Conservation (phyloP, 805 yeast genomes). For the Naumovozyma baii region DNA sequence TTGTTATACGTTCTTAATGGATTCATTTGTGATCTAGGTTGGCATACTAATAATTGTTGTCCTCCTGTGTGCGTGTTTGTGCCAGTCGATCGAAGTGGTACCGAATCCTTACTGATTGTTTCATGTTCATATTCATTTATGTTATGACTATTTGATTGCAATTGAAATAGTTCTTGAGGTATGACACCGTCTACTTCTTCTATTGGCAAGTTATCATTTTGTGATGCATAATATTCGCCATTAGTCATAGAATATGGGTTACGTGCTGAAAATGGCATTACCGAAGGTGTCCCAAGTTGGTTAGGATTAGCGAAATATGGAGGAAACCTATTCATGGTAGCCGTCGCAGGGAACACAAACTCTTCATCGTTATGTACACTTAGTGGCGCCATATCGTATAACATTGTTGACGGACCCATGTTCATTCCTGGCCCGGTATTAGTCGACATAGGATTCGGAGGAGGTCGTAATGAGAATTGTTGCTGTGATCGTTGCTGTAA, state of each 20-base stretch:
- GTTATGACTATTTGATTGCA: too few relatives aligned
- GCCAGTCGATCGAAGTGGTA: too few relatives aligned
- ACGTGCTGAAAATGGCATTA: neutral
- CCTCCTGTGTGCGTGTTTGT: too few relatives aligned
- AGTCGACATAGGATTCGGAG: neutral
- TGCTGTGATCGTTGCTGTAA: neutral
- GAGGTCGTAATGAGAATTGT: slow-evolving; percentile 1
- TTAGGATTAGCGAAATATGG: slow-evolving; percentile 1
- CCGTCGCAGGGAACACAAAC: slow-evolving; percentile 10
- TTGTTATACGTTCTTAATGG: too few relatives aligned
- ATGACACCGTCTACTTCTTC: slow-evolving; percentile 3
- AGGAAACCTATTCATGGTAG: slow-evolving; percentile 8
- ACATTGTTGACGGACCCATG: neutral
- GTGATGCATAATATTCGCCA: slow-evolving; percentile 17
- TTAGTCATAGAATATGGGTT: slow-evolving; percentile 18
- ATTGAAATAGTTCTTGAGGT: neutral
- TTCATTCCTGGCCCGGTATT: neutral
- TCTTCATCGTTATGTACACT: slow-evolving; percentile 7
- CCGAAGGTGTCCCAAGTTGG: neutral
- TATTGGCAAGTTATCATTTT: slow-evolving; percentile 2
- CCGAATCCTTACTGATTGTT: too few relatives aligned
- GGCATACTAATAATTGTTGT: too few relatives aligned
- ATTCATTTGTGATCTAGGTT: too few relatives aligned
- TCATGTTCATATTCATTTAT: too few relatives aligned
- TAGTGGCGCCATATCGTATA: neutral